Percentiles rank a stretch among this genome's conserved stretches.
phyloP scores from a whole-genome alignment of 139 green algal species.

The Chlorella ohadii region DNA sequence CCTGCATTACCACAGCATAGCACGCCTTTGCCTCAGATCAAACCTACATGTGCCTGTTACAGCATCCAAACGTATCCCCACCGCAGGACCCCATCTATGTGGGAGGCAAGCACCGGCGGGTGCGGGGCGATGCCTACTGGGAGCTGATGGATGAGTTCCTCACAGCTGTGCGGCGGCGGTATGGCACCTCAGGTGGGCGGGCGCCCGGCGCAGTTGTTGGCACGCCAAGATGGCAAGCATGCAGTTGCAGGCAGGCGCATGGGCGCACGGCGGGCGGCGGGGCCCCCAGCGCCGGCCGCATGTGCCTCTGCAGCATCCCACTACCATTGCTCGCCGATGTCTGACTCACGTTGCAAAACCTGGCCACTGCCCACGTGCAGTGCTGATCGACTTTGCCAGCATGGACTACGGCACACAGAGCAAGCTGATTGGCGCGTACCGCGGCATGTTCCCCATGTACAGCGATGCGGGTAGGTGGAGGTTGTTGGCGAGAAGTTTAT shows the following conservation, averaged over 20 bases:
- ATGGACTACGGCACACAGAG: slow-evolving; percentile 77
- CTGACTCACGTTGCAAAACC: too few relatives aligned
- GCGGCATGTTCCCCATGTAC: slow-evolving; percentile 79
- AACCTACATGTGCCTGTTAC: too few relatives aligned
- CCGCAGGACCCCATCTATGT: slow-evolving; percentile 51
- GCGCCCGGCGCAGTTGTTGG: too few relatives aligned
- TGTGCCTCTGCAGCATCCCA: too few relatives aligned
- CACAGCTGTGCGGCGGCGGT: slow-evolving; percentile 70
- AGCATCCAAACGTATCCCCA: too few relatives aligned
- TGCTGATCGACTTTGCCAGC: slow-evolving; percentile 84
- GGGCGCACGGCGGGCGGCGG: too few relatives aligned
- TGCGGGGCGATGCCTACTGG: slow-evolving; percentile 79
- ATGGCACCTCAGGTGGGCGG: slow-evolving; percentile 59
- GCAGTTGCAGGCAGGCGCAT: too few relatives aligned
- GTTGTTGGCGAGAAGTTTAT: neutral
- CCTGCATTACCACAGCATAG: too few relatives aligned
- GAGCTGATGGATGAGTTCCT: slow-evolving; percentile 90
- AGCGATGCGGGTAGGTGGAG: slow-evolving; percentile 64
- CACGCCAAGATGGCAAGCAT: too few relatives aligned
- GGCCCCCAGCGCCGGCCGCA: too few relatives aligned
- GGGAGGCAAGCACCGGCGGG: slow-evolving; percentile 59
- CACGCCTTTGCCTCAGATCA: too few relatives aligned
- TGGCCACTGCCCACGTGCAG: neutral
- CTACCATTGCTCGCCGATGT: too few relatives aligned
- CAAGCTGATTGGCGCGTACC: slow-evolving; percentile 81